A percentile compares a stretch with the other conserved stretches of the same genome.
Conservation (phyloP, 352 stramenopile genomes). For the Phytophthora niederhauseri region DNA sequence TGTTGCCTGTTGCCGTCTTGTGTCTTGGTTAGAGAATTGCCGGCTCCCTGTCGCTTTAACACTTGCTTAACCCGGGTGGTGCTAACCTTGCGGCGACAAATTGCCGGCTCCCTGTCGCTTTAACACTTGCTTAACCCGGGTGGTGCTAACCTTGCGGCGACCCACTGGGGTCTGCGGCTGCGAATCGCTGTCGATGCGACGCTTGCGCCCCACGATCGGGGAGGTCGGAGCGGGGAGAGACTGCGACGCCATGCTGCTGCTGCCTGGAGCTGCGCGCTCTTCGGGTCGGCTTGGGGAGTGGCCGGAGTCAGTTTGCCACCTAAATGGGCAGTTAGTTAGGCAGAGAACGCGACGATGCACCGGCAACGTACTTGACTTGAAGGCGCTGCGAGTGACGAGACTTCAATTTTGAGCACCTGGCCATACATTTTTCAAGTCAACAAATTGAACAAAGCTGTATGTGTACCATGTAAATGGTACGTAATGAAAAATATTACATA, state of each 20-base stretch:
- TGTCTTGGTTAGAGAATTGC: background rate
- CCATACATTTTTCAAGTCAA: slow-evolving; percentile 37
- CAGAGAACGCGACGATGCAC: slow-evolving; percentile 24
- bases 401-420: slow-evolving; percentile 19
- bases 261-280: background rate
- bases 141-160: slow-evolving; percentile 10
- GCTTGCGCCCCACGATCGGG: slow-evolving; percentile 15
- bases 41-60: slow-evolving; percentile 2
- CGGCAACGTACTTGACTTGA: slow-evolving; percentile 24
- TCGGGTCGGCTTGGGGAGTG: slow-evolving; percentile 2
- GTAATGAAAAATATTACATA: background rate
- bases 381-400: background rate
- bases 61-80: slow-evolving; percentile 10
- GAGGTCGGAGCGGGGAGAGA: slow-evolving; percentile 4
- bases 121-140: slow-evolving; percentile 9
- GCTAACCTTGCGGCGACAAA: slow-evolving; percentile 10
- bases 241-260: slow-evolving; percentile 7
- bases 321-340: slow-evolving; percentile 25
- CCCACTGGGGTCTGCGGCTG: slow-evolving; percentile 4
- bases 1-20: background rate
- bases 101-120: slow-evolving; percentile 5
- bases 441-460: background rate
- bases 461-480: background rate
- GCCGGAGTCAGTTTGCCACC: slow-evolving; percentile 14
- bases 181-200: slow-evolving; percentile 9